Conservation (phyloP, 2,329 filamentous ascomycete genomes). For the Phyllosticta citribraziliensis region DNA sequence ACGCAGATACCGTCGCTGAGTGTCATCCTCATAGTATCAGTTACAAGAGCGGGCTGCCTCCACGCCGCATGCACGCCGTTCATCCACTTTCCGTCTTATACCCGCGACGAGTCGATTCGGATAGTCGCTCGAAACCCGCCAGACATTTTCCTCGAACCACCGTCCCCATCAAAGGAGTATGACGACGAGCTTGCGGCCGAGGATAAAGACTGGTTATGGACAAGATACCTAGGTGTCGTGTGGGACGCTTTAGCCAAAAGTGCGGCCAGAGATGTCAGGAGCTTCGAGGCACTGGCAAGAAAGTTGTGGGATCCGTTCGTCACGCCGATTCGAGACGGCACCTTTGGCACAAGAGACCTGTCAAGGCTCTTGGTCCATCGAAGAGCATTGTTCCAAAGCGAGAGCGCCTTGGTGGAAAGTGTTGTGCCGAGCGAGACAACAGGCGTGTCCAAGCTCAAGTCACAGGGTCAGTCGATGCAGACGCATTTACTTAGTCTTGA, state of each 20-base stretch:
- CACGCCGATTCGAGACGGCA: constrained; percentile 63
- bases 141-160: constrained; percentile 35
- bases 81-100: constrained; percentile 76
- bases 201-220: constrained; percentile 62
- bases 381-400: constrained; percentile 61
- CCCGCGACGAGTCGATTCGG: constrained; percentile 64
- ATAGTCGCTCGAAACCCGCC: constrained; percentile 54
- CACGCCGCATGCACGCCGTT: constrained; percentile 62
- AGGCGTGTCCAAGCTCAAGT: not conserved
- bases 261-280: constrained; percentile 67
- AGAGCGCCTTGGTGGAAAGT: constrained; percentile 56
- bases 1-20: constrained; percentile 69
- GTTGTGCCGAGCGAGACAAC: constrained; percentile 29
- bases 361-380: constrained; percentile 68
- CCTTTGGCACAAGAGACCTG: constrained; percentile 69
- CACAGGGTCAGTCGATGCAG: not conserved
- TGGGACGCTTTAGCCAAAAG: constrained; percentile 80
- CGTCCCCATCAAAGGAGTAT: constrained; percentile 36
- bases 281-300: constrained; percentile 59
- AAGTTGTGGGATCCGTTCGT: constrained; percentile 81
- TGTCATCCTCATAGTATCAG: constrained; percentile 65
- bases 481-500: not conserved
- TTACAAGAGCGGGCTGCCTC: constrained; percentile 59
- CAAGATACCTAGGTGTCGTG: constrained; percentile 70
- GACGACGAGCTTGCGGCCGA: constrained; percentile 38